Conservation (phyloP, 1,284 basidiomycete genomes). For the Flammula alnicola region DNA sequence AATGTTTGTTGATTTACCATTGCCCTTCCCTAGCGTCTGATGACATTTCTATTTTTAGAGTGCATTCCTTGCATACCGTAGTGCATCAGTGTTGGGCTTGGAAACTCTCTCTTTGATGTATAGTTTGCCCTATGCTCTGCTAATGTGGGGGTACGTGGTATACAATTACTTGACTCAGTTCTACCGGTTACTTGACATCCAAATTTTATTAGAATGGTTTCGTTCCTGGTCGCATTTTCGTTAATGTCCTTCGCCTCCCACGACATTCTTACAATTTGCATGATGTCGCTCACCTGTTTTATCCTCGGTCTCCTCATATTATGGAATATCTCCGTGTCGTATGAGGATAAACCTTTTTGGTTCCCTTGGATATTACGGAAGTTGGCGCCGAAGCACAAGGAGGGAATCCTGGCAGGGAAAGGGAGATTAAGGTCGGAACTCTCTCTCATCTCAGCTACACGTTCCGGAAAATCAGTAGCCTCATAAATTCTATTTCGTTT, state of each 20-base stretch:
- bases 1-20: slow-evolving; percentile 15
- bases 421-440: slow-evolving; percentile 6
- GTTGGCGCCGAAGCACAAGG: neutral
- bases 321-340: slow-evolving; percentile 35
- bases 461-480: no score
- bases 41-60: neutral
- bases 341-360: slow-evolving; percentile 25
- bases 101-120: slow-evolving; percentile 50
- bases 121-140: slow-evolving; percentile 48
- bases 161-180: neutral
- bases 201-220: slow-evolving; percentile 32
- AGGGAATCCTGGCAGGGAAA: slow-evolving; percentile 7
- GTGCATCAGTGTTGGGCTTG: slow-evolving; percentile 35
- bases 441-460: no score
- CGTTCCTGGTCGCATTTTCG: slow-evolving; percentile 41
- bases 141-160: slow-evolving; percentile 50
- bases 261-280: slow-evolving; percentile 27
- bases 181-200: neutral
- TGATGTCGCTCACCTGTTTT: slow-evolving; percentile 32
- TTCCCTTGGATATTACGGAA: slow-evolving; percentile 15
- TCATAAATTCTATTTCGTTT: no score
- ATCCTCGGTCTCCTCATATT: slow-evolving; percentile 31
- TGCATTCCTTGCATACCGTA: slow-evolving; percentile 26
- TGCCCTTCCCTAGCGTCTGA: neutral
- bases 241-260: slow-evolving; percentile 37